phyloP scores from a whole-genome alignment of 2,329 filamentous ascomycete species.

The Cucurbitaria berberidis region DNA sequence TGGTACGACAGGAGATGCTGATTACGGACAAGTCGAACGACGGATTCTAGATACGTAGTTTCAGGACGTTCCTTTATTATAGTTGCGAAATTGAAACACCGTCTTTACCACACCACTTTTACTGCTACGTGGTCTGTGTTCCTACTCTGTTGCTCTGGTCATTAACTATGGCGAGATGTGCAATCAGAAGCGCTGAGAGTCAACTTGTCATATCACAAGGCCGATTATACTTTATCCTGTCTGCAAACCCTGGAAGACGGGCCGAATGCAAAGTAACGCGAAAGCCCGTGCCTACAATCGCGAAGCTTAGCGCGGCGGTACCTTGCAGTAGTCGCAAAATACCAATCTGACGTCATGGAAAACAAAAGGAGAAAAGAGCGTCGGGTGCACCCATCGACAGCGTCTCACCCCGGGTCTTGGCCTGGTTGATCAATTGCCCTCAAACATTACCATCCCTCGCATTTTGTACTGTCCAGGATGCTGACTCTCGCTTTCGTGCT shows the following conservation, averaged over 20 bases:
- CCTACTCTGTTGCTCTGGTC: no score
- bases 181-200: no score
- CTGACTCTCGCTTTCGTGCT: constrained; percentile 25
- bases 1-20: neutral
- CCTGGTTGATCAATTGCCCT: neutral
- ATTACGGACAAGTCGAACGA: neutral
- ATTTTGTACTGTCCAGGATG: neutral
- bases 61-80: neutral
- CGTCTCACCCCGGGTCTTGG: neutral
- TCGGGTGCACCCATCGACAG: neutral
- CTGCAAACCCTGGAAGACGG: neutral
- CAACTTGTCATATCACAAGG: no score
- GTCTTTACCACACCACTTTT: neutral
- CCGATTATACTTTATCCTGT: no score
- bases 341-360: neutral
- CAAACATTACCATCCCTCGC: neutral
- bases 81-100: neutral
- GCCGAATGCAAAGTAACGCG: neutral
- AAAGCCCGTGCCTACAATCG: neutral
- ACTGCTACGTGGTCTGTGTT: neutral
- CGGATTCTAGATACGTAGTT: neutral
- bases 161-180: no score
- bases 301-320: neutral
- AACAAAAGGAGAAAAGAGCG: neutral
- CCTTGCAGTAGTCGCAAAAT: neutral